A percentile compares a stretch with the other conserved stretches of the same genome.
Evolutionary conservation across 495 filamentous ascomycete species (phyloP).

Genomic region (Tetracladium setigerum): DNA sequence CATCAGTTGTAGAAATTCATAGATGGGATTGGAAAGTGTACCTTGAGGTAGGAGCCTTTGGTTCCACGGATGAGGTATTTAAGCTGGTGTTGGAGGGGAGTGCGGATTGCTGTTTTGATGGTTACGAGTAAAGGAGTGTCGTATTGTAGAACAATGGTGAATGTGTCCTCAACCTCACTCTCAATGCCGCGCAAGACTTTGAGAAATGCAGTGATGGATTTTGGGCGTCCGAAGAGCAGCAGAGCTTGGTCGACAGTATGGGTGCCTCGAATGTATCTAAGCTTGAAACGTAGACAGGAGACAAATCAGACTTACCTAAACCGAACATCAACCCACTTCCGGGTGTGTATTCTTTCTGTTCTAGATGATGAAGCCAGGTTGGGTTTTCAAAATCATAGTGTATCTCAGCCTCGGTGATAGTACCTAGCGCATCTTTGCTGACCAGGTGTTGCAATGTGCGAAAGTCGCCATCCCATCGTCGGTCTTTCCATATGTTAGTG

Average conservation of each 20-base stretch:
- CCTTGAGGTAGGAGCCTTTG: constrained; percentile 60
- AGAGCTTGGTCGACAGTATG: constrained; percentile 68
- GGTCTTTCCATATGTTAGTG: too few relatives aligned
- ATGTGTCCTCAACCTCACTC: constrained; percentile 28
- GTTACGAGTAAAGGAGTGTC: constrained; percentile 28
- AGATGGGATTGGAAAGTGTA: background rate
- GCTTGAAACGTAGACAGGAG: background rate
- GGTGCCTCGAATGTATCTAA: constrained; percentile 30
- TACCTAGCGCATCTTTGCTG: constrained; percentile 42
- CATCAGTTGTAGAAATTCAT: background rate
- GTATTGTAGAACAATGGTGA: constrained; percentile 31
- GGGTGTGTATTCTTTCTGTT: constrained; percentile 41
- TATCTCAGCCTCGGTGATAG: constrained; percentile 59
- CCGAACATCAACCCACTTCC: constrained; percentile 63
- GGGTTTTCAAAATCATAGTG: constrained; percentile 54
- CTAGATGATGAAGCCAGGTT: constrained; percentile 45
- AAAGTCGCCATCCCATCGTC: constrained; percentile 67
- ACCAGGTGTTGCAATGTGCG: constrained; percentile 53
- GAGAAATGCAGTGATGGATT: constrained; percentile 57
- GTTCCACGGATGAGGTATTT: constrained; percentile 62
- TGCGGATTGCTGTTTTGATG: constrained; percentile 50
- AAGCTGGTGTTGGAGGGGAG: constrained; percentile 55
- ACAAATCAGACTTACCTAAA: constrained; percentile 51
- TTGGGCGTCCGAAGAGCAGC: constrained; percentile 56
- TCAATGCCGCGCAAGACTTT: constrained; percentile 44